phyloP scores from a whole-genome alignment of 495 filamentous ascomycete genomes.

The Pyrenopolyporus hunteri region DNA sequence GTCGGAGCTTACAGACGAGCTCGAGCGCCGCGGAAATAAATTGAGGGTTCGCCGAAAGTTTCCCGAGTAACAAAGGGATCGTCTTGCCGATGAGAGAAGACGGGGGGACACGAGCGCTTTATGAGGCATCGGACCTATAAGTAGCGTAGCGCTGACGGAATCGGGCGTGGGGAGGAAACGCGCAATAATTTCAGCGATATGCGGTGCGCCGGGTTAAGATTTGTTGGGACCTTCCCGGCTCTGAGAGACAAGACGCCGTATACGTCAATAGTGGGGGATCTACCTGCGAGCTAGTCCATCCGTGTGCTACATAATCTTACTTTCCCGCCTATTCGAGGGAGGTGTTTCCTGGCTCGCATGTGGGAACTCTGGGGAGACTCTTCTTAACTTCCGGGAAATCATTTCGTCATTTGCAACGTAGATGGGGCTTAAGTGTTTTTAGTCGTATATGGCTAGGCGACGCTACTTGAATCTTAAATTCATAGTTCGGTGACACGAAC shows the following conservation, averaged over 20 bases:
- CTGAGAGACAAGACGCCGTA: constrained; percentile 4
- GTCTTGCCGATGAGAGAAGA: constrained; percentile 17
- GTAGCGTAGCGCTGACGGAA: not conserved
- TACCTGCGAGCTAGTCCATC: constrained; percentile 12
- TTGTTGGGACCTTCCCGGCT: constrained; percentile 28
- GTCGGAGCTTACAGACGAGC: constrained; percentile 11
- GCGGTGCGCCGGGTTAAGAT: constrained; percentile 7
- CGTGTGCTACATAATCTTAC: constrained; percentile 11
- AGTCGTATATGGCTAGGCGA: too few species aligned
- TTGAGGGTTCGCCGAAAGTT: not conserved
- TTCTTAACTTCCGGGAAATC: too few species aligned
- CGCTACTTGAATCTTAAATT: too few species aligned
- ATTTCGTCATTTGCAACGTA: too few species aligned
- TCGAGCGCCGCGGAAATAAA: constrained; percentile 11
- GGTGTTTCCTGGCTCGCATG: too few species aligned
- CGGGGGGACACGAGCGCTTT: constrained; percentile 10
- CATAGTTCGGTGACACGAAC: too few species aligned
- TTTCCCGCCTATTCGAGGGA: too few species aligned
- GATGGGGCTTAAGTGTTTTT: too few species aligned
- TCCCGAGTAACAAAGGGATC: not conserved
- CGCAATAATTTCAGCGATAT: not conserved
- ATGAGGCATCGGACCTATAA: constrained; percentile 22
- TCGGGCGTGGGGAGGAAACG: not conserved
- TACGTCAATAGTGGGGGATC: constrained; percentile 33
- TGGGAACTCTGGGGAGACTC: too few species aligned